Percentiles rank a stretch among this genome's conserved stretches.
These are phyloP conservation scores for Mycena metata DNA, from an alignment of 768 basidiomycete species.

Conservation along the genomic window DNA sequence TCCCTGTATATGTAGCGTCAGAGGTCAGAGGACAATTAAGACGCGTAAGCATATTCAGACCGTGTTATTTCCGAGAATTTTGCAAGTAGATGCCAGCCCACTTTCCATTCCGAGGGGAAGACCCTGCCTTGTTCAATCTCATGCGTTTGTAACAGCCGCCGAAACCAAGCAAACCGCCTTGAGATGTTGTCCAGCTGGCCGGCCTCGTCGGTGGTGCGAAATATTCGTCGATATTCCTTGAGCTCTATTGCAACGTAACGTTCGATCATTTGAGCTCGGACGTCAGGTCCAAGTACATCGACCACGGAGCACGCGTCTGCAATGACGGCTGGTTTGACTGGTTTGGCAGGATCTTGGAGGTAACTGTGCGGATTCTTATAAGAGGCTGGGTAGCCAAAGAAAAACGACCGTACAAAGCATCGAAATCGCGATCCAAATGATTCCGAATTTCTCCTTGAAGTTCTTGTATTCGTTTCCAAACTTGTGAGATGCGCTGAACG, in stretches of 20 bases:
- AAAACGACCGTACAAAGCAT: constrained; percentile 79
- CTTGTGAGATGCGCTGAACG: constrained; percentile 80
- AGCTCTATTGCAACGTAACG: constrained; percentile 92
- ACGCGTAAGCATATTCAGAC: constrained; percentile 54
- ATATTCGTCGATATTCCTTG: constrained; percentile 96
- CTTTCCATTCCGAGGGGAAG: constrained; percentile 90
- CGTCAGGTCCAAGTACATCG: constrained; percentile 89
- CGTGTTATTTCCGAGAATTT: constrained; percentile 94
- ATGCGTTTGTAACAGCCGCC: constrained; percentile 84
- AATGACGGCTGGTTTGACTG: constrained; percentile 73
- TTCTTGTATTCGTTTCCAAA: constrained; percentile 86
- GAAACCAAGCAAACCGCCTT: constrained; percentile 95
- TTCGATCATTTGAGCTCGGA: constrained; percentile 84
- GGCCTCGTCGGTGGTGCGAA: constrained; percentile 93
- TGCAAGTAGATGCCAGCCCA: constrained; percentile 83
- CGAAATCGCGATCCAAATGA: constrained; percentile 91
- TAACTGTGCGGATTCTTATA: constrained; percentile 63
- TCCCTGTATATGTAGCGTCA: constrained; percentile 65
- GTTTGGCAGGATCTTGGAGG: constrained; percentile 80
- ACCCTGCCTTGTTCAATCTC: constrained; percentile 88
- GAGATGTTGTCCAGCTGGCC: constrained; percentile 96
- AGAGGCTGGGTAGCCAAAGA: not conserved
- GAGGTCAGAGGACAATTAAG: not conserved
- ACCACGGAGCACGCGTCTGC: constrained; percentile 89
- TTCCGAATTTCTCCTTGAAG: constrained; percentile 85